Evolutionary conservation across 2,329 filamentous ascomycete species (phyloP).

Genomic region (Trichoderma simmonsii): DNA sequence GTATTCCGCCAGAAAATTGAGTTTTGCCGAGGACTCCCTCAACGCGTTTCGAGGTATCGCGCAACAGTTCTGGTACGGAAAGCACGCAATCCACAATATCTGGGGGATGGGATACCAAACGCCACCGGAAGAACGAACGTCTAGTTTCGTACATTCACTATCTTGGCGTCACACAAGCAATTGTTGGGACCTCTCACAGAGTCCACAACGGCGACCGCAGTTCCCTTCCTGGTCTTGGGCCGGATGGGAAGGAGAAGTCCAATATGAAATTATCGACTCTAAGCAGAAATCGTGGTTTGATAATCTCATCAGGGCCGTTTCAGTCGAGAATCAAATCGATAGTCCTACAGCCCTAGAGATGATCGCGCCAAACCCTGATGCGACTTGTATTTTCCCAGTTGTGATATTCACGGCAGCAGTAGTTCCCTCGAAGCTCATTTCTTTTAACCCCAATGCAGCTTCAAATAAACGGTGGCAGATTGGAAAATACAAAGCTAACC

Average conservation of each 20-base stretch:
- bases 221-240: background rate
- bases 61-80: background rate
- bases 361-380: background rate
- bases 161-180: background rate
- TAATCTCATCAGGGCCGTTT: background rate
- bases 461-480: background rate
- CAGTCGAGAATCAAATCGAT: background rate
- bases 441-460: background rate
- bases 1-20: background rate
- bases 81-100: background rate
- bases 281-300: background rate
- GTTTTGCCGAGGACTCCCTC: background rate
- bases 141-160: background rate
- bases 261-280: background rate
- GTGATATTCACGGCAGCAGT: background rate
- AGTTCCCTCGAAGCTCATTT: background rate
- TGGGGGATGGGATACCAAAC: background rate
- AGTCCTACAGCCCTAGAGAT: background rate
- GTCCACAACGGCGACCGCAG: background rate
- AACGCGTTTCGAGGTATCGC: background rate
- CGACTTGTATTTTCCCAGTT: background rate
- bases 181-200: background rate
- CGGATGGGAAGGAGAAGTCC: background rate
- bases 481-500: fast-evolving
- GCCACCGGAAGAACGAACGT: background rate